Evolutionary conservation across 1,284 basidiomycete genomes (phyloP).

Genomic region (Lentinus polychrous): DNA sequence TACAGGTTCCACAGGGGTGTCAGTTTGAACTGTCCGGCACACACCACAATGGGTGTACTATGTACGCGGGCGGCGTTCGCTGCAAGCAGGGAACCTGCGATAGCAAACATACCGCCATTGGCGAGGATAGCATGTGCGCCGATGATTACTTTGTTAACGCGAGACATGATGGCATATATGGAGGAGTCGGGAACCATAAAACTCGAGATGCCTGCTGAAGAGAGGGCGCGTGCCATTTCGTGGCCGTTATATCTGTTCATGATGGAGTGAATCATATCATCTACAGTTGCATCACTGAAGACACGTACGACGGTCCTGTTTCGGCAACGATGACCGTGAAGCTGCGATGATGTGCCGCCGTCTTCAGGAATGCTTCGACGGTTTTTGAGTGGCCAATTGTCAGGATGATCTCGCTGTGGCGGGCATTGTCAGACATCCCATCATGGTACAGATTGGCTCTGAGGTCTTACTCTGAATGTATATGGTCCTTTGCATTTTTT

Average conservation of each 20-base stretch:
- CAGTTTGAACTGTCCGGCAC: conserved; percentile 93
- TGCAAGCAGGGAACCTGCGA: conserved; percentile 79
- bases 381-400: conserved; percentile 94
- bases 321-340: conserved; percentile 97
- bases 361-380: conserved; percentile 90
- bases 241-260: conserved; percentile 72
- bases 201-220: conserved; percentile 79
- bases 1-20: conserved; percentile 92
- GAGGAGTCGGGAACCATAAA: conserved; percentile 95
- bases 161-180: conserved; percentile 93
- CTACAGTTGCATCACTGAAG: background rate
- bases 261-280: conserved; percentile 2
- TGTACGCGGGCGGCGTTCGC: conserved; percentile 89
- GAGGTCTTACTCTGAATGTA: conserved; percentile 82
- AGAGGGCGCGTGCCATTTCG: conserved; percentile 76
- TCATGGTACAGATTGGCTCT: background rate
- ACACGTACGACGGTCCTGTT: conserved; percentile 78
- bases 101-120: conserved; percentile 91
- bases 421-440: background rate
- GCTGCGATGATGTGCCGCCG: conserved; percentile 85
- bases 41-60: conserved; percentile 90
- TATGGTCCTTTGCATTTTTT: conserved; percentile 92
- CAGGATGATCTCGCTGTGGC: conserved; percentile 83
- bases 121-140: conserved; percentile 93
- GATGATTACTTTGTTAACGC: conserved; percentile 93